phyloP scores from a whole-genome alignment of 2,329 filamentous ascomycete genomes.

The Penicillium digitatum region DNA sequence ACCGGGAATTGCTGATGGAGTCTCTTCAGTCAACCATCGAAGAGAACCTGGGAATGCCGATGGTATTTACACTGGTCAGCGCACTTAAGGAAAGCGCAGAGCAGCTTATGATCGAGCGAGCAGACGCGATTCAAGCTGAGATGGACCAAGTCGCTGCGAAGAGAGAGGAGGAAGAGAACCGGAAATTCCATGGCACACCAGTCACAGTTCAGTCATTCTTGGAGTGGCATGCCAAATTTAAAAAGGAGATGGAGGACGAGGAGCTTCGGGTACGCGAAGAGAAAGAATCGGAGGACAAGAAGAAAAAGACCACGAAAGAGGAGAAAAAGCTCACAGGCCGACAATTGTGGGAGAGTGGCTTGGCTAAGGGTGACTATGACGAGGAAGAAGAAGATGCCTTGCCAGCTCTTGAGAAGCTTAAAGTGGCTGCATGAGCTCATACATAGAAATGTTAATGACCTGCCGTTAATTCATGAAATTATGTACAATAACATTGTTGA shows the following conservation, averaged over 20 bases:
- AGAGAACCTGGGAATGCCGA: slow-evolving; percentile 94
- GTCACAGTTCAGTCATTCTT: slow-evolving; percentile 85
- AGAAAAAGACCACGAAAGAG: slow-evolving; percentile 67
- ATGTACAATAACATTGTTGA: slow-evolving; percentile 4
- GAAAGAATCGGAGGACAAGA: slow-evolving; percentile 72
- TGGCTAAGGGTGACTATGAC: slow-evolving; percentile 65
- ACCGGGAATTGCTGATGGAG: slow-evolving; percentile 70
- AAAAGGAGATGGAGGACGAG: slow-evolving; percentile 74
- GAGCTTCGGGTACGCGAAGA: slow-evolving; percentile 64
- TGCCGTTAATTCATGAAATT: slow-evolving; percentile 10
- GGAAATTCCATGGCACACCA: slow-evolving; percentile 86
- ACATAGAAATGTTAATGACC: slow-evolving; percentile 14
- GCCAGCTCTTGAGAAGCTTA: slow-evolving; percentile 64
- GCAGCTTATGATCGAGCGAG: slow-evolving; percentile 70
- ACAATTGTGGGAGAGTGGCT: slow-evolving; percentile 73
- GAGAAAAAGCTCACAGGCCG: slow-evolving; percentile 64
- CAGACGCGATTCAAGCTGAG: slow-evolving; percentile 56
- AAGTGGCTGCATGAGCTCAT: slow-evolving; percentile 55
- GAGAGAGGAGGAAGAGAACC: slow-evolving; percentile 84
- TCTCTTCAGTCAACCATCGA: slow-evolving; percentile 71
- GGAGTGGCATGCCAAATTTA: slow-evolving; percentile 75
- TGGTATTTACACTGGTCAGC: slow-evolving; percentile 89
- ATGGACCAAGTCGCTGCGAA: slow-evolving; percentile 54
- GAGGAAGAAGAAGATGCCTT: slow-evolving; percentile 61
- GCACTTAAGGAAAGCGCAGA: slow-evolving; percentile 89